Evolutionary conservation across 2,329 filamentous ascomycete species (phyloP), one percentile per base, ranked within the genome.

Genomic region (Stylonectria norvegica): DNA sequence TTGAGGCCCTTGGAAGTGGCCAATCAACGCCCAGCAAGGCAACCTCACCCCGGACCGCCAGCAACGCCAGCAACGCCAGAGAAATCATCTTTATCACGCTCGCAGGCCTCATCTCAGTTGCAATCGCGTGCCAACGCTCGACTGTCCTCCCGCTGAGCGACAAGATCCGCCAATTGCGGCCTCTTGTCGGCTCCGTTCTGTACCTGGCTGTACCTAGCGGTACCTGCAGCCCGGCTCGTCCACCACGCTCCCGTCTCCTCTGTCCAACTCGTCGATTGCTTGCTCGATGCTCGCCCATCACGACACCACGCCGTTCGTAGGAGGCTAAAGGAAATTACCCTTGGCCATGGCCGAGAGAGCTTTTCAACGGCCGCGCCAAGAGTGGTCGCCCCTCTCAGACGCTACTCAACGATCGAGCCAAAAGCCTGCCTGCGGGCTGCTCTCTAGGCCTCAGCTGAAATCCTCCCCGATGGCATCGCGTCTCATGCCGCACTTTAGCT

Each of bases 281-380:
- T 30, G 22, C 7, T 7, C 12, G 22, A 25, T 25, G 22, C 7
- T 7, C 30, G 30, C 50, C 43, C 47, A 56, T 40, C 37, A 41
- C 50, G 34, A 50, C 50, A 38, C 44, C 41, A 43, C 35, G 33
- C 27, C 36, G 54, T 57, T n/a, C 54, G 54, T 43, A 55, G 44
- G 40, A 56, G 53, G 51, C 34, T 33, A 27, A 40, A 47, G 54
- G 54, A 57, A 48, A 57, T 57, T 55, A 44, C 39, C 49, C 47
- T 34, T 38, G n/a, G n/a, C n/a, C n/a, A n/a, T n/a, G n/a, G n/a
- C n/a, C 8, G 14, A 14, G 27, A 42, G 40, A 44, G 42, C 40
- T 43, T 45, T 45, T 47, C 42, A 42, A 42, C 40, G 39, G 42
- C 51, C 44, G 30, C 49, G 42, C 53, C 52, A 55, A 55, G 42